Evolutionary conservation across 306 rosid genomes (phyloP), one percentile per base, ranked within the genome.

Genomic region (Senna tora): DNA sequence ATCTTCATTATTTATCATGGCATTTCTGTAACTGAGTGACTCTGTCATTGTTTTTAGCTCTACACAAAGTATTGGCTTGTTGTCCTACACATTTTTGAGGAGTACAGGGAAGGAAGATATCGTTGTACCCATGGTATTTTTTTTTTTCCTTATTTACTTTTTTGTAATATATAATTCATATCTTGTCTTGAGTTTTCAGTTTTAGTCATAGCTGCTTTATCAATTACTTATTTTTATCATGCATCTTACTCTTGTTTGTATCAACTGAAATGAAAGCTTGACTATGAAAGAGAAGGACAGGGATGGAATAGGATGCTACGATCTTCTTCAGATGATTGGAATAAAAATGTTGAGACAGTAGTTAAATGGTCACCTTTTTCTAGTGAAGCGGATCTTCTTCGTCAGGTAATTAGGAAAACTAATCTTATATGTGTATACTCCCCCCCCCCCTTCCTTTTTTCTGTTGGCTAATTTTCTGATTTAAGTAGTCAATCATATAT

Each of bases 61-160:
- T 36, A 89, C 99, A 5, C 96, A 89, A 76, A 95, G 96, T 82
- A 89, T 95, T 64, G 99, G 99, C 61, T 84, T 95, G 78, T 80
- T 95, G 80, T 95, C 99, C 43, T 91, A 95, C 76, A 88, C 99
- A 57, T 95, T 95, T 85, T 84, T 95, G 85, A 91, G 91, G 89
- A 80, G 87, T 82, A 95, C 99, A 0, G 91, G 93, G 73, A 91
- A 89, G 85, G 96, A 95, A 84, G 99, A 95, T 81, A 95, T 92
- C 46, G 87, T 91, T 46, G 99, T 95, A 73, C 99, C 99, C 78
- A 91, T 95, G 96, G 97, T 95, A 91, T 87, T 63, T 73, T 65
- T 43, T 67, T 62, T 32, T 68, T 14, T 5, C 20, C 56, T 59
- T 68, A 64, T 11, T 6, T 69, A 36, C 19, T 6, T 9, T 62